Evolutionary conservation across 2,329 filamentous ascomycete genomes (phyloP), one percentile per base, ranked within the genome.

Genomic region (Epichloe sp.): DNA sequence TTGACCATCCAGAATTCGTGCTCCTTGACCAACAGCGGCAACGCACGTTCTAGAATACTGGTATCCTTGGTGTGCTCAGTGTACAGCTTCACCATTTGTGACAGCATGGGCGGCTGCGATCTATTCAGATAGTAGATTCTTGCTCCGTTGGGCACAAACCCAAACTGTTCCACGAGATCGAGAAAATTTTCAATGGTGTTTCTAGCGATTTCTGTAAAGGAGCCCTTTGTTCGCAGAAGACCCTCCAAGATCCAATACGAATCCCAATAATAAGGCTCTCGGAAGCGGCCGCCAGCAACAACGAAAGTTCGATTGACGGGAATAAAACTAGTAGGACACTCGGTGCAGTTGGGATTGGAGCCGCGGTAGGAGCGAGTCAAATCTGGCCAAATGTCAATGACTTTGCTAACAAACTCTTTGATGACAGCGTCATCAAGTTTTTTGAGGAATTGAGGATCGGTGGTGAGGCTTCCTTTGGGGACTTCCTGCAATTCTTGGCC

Each of bases 261-360:
- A 62, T 85, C 81, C 82, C 82, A 85, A 63, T 85, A 85, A 61
- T 85, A 86, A 2, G 79, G 75, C 64, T 86, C 82, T 36, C 82
- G 72, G 69, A 86, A 86, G 34, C 82, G 78, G n/a, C 82, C 82
- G 12, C 82, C 82, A 3, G 82, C 81, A 15, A 86, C 75, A n/a
- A 86, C 80, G 59, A 86, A 85, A 3, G 80, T 82, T 52, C 79
- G 76, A 58, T 82, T 83, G 53, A 85, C 62, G 6, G 80, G 78
- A 51, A 85, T 78, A 64, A 82, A 85, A 61, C 80, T 84, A 58
- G 75, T 74, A 36, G 80, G 79, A 54, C 81, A 85, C 36, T 72
- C 72, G 8, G 71, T 68, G 68, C 81, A 85, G 57, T 74, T 75
- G 23, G 60, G 73, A 19, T 61, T 60, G n/a, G 69, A 62, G 49